Evolutionary conservation across 257 asterid genomes (phyloP), one percentile per base, ranked within the genome.

Genomic region (Scutellaria barbata): DNA sequence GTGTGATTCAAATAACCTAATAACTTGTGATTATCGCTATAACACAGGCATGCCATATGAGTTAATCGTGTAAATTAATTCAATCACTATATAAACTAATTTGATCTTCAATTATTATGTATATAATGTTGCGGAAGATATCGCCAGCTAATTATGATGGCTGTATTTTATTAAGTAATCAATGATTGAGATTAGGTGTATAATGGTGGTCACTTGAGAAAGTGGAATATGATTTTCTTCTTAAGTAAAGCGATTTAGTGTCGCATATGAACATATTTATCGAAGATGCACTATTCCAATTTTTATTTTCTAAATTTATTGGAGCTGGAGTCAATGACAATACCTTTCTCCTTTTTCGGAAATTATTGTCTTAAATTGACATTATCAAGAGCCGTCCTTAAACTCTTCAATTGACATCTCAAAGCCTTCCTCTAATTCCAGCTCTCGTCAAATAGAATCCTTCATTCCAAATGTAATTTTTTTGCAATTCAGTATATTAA

Each of bases 141-240:
- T 40, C 12, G 25, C 41, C 16, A 55, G 56, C 17, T 41, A 40
- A 35, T 17, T 13, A 5, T 0, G 39, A 37, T 65, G 5, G 7
- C 10, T 22, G 7, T 13, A 48, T 67, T 18, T 10, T 14, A 53
- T 52, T 68, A 39, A 35, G 10, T 53, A 16, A 41, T 35, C 30
- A 68, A 54, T 40, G 30, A 68, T 40, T 41, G 74, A 53, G 40
- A 35, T 40, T 69, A 55, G 46, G 66, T 11, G 20, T 52, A 9
- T 35, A 40, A 41, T 42, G 64, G n/a, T 54, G 74, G 16, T 41
- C 42, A 51, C 20, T 67, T 25, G 39, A 51, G 10, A 33, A 17
- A 39, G 6, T 0, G 61, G 39, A 68, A 55, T 41, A 40, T 52
- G 22, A 67, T 35, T 66, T 33, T 39, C 50, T 41, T 61, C 39